Conservation (phyloP, 768 basidiomycete species). For the Cantharellus cinnabarinus region DNA sequence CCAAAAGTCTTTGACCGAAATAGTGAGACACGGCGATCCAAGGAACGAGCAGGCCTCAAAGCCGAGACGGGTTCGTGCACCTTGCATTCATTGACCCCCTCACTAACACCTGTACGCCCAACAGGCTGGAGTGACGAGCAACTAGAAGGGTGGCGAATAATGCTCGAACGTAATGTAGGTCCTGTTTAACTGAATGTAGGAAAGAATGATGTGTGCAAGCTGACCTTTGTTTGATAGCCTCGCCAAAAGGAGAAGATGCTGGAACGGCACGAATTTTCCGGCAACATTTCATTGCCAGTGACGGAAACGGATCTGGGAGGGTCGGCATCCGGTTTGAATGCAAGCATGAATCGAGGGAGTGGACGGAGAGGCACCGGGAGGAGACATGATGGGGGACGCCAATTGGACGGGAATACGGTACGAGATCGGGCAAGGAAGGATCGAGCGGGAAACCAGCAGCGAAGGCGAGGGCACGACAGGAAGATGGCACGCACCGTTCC, state of each 20-base stretch:
- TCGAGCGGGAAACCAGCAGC: slow-evolving; percentile 47
- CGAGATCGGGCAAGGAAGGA: slow-evolving; percentile 54
- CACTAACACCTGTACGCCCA: no score
- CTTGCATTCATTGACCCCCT: background rate
- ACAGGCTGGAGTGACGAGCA: slow-evolving; percentile 64
- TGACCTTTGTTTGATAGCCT: background rate
- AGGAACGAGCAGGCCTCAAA: slow-evolving; percentile 43
- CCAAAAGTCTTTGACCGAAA: slow-evolving; percentile 62
- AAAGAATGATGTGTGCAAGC: background rate
- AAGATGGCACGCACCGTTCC: slow-evolving; percentile 37
- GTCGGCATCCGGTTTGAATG: background rate
- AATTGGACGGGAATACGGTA: slow-evolving; percentile 12
- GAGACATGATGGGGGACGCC: slow-evolving; percentile 13
- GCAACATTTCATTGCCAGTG: slow-evolving; percentile 25
- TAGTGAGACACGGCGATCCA: slow-evolving; percentile 46
- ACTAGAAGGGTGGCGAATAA: slow-evolving; percentile 80
- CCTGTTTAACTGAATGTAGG: background rate
- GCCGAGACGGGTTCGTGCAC: slow-evolving; percentile 36
- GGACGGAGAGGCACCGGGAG: slow-evolving; percentile 22
- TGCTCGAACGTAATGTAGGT: slow-evolving; percentile 75
- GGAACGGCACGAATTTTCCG: slow-evolving; percentile 55
- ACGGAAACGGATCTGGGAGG: slow-evolving; percentile 9
- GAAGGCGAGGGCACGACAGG: slow-evolving; percentile 73
- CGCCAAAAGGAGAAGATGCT: slow-evolving; percentile 61
- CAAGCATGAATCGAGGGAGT: slow-evolving; percentile 10